Base-by-base conservation (phyloP, 768 basidiomycete species). In the Tylopilus balloui region DNA sequence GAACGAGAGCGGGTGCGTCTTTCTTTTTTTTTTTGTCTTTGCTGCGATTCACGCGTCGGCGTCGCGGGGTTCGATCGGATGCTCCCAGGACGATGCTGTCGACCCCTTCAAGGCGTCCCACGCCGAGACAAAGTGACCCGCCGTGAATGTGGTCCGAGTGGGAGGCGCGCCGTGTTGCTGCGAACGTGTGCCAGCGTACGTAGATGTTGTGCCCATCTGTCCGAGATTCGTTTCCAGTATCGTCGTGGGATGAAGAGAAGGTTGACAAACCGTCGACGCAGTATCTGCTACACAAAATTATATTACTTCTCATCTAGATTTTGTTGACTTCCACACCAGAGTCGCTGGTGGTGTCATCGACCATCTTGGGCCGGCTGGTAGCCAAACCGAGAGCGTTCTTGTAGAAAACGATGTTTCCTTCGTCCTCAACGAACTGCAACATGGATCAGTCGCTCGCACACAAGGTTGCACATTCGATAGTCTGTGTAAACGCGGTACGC, bases 361-460 rank as follows among this genome's bases (percentile, higher is more conserved):
- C 59, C 58, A 86, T 81, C 37, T 82, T 77, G 8, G 86, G 82
- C 54, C 81, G 78, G 60, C 78, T 73, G 53, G 83, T 70, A 40
- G 92, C 89, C 35, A 92, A 68, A 50, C 95, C 95, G 34, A 72
- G 58, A 4, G 86, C 81, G 60, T 97, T 88, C 78, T 92, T 92
- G 80, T 84, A 95, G 74, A 94, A 93, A 51, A 93, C 65, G 52
- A 96, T 81, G 57, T 89, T 82, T 34, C 92, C 93, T 58, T 90
- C 86, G 63, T 98, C 92, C 69, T 97, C 95, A 39, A 99, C 88
- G 66, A 92, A 98, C 81, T 82, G 47, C 1, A 38, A 23, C 39
- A 17, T 34, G 21, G n/a, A 24, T 50, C 23, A 52, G 47, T 34
- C 34, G 31, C 20, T 32, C 15, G n/a, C 13, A 6, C n/a, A 0